Conservation (phyloP, 331 rosid species). For the Phaseolus coccineus region DNA sequence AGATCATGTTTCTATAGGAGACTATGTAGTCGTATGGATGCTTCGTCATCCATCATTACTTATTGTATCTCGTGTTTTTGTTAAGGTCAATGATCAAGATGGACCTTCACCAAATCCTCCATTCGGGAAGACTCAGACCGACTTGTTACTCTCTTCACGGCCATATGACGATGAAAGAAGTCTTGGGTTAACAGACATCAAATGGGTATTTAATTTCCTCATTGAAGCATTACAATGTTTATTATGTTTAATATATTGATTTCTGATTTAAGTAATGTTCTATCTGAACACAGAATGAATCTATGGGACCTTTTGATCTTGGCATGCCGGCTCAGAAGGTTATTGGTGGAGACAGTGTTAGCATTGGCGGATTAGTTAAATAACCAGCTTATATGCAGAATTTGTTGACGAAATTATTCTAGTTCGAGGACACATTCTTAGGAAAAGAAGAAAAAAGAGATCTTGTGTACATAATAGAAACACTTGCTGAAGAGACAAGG, state of each 20-base stretch:
- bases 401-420: constrained; percentile 31
- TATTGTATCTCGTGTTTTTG: constrained; percentile 36
- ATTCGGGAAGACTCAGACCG: constrained; percentile 54
- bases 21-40: constrained; percentile 14
- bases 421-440: constrained; percentile 33
- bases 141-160: constrained; percentile 53
- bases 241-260: constrained; percentile 19
- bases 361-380: constrained; percentile 60
- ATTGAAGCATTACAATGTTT: constrained; percentile 18
- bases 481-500: neutral
- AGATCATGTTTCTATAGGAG: constrained; percentile 29
- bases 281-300: constrained; percentile 61
- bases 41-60: constrained; percentile 26
- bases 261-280: constrained; percentile 39
- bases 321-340: constrained; percentile 69
- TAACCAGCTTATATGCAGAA: constrained; percentile 51
- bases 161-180: constrained; percentile 70
- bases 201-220: constrained; percentile 68
- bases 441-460: constrained; percentile 28
- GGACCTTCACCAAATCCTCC: constrained; percentile 53
- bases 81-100: constrained; percentile 57
- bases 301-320: constrained; percentile 87
- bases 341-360: constrained; percentile 53
- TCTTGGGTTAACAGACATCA: constrained; percentile 85
- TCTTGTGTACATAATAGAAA: constrained; percentile 40